Percentiles rank a stretch among this genome's conserved stretches.
Conservation (phyloP, 2,329 filamentous ascomycete species). For the Arthrobotrys sphaeroides region DNA sequence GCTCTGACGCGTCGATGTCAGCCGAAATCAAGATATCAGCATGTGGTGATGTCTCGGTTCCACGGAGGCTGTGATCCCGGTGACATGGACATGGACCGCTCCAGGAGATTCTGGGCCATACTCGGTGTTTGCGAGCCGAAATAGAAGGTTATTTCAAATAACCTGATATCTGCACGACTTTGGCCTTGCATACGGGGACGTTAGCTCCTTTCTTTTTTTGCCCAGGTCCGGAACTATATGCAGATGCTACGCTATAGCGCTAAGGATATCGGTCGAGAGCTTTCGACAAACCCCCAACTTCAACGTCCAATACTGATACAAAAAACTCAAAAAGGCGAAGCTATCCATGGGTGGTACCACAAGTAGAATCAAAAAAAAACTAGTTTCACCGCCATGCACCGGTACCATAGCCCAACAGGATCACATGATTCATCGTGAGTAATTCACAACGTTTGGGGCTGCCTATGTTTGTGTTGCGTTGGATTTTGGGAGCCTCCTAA, state of each 20-base stretch:
- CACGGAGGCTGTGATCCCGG: slow-evolving; percentile 25
- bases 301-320: not conserved
- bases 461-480: slow-evolving; percentile 46
- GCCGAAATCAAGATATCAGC: not conserved
- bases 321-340: not conserved
- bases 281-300: not conserved
- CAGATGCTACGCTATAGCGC: no score
- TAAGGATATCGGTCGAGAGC: not conserved
- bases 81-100: slow-evolving; percentile 8
- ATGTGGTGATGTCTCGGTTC: slow-evolving; percentile 5
- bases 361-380: not conserved
- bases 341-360: not conserved
- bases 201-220: not conserved
- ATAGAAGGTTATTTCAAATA: slow-evolving; percentile 23
- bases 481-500: slow-evolving; percentile 21
- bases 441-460: slow-evolving; percentile 7
- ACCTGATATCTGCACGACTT: slow-evolving; percentile 3
- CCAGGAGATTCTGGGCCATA: not conserved
- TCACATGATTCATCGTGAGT: slow-evolving; percentile 52
- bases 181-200: not conserved
- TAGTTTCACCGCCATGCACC: not conserved
- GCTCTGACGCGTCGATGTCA: not conserved
- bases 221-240: no score
- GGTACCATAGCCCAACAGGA: not conserved
- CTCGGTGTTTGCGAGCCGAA: not conserved